Base-by-base conservation (phyloP, 208 protist genomes). In the Endotrypanum monterogeii region DNA sequence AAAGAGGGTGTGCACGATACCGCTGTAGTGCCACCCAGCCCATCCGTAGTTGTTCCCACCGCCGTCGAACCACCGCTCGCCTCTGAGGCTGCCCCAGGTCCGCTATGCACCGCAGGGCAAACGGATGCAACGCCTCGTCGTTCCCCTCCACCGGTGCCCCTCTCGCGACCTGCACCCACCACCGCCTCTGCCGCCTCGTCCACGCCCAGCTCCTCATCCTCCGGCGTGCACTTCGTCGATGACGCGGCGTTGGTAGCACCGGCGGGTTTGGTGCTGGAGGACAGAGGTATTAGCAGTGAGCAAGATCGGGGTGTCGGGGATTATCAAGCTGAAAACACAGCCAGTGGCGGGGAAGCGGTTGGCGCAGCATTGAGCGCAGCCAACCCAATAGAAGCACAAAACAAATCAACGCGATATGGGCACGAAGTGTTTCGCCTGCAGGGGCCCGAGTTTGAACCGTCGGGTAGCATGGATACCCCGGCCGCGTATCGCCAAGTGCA, bases 401-500 rank as follows among this genome's bases (percentile, higher is more conserved):
- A 46, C 35, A 35, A 25, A 32, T 0, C 58, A 65, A 30, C 18
- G 25, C 18, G 16, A 35, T 5, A 41, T n/a, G n/a, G 18, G 0
- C 37, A 41, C 20, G 58, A 65, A n/a, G 37, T 3, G 41, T 46
- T 46, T 25, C 55, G 7, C 12, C 20, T 6, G 11, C 37, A 46
- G n/a, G n/a, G n/a, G 37, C 58, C 12, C 37, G 44, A 46, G 37
- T 23, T 25, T 28, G 28, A 20, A 23, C 9, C 0, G n/a, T 32
- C 25, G 16, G 18, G n/a, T 18, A 0, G 6, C 12, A 3, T 23
- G 8, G 58, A 23, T 25, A 37, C 14, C 8, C n/a, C 58, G 14
- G 35, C 63, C 16, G 32, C 65, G 54, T 55, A 32, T 1, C 73
- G 67, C 12, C 74, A 67, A 4, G 74, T 78, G 48, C 55, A 57